Conservation (phyloP, 306 rosid species). For the Hippophae tibetana region DNA sequence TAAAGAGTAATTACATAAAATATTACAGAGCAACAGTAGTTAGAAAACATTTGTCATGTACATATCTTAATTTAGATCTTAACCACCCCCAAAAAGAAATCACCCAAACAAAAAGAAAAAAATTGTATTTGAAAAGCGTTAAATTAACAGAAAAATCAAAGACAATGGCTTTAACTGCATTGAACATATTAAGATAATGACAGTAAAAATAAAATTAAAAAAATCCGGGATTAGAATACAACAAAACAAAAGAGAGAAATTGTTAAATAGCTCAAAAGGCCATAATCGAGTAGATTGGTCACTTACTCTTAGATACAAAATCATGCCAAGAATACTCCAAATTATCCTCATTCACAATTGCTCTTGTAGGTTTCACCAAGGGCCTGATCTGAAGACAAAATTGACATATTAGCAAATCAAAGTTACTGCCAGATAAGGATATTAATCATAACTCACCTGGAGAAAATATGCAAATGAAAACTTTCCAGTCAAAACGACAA, state of each 20-base stretch:
- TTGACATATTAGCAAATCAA: not conserved
- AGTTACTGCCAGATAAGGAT: not conserved
- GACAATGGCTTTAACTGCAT: not conserved
- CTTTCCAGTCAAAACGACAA: conserved; percentile 61
- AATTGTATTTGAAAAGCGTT: not conserved
- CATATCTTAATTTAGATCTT: no score
- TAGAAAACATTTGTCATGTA: no score
- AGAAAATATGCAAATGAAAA: conserved; percentile 89
- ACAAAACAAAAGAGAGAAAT: no score
- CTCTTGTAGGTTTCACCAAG: conserved; percentile 59
- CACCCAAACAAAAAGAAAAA: not conserved
- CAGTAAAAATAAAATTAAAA: not conserved
- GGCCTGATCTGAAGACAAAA: conserved; percentile 58
- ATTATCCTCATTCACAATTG: conserved; percentile 23
- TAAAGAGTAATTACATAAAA: no score
- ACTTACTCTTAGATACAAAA: conserved; percentile 66
- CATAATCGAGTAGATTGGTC: not conserved
- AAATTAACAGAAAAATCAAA: not conserved
- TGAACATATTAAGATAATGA: not conserved
- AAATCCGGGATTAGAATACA: not conserved
- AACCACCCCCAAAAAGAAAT: no score
- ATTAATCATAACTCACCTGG: conserved; percentile 42
- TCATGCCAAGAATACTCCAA: conserved; percentile 75
- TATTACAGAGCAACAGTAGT: no score
- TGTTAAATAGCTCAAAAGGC: no score